Evolutionary conservation across 2,329 filamentous ascomycete species (phyloP), one percentile per base, ranked within the genome.

Genomic region (Cladobotryum mycophilum): DNA sequence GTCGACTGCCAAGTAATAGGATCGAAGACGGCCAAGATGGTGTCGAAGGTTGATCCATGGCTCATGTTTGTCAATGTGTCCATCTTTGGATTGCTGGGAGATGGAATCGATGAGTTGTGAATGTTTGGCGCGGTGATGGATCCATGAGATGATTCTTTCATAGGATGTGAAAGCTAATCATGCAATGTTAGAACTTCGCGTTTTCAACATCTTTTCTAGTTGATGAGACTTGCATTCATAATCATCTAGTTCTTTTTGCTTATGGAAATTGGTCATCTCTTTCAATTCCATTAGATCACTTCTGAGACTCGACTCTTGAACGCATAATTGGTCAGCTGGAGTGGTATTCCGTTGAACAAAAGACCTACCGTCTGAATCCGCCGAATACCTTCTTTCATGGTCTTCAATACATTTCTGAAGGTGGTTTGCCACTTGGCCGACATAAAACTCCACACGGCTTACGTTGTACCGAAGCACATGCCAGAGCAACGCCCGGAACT

Each of bases 1-100:
- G 5, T 54, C 18, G 0, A 59, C 53, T 0, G 56, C 55, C 5
- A 42, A 45, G 2, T 57, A 45, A 37, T 65, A 67, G 6, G 58
- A 57, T 1, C 48, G 45, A 0, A 67, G 56, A 0, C 65, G 61
- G 1, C 56, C 58, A 8, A 65, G 7, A 13, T 41, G 53, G 33
- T 68, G 65, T 3, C 61, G 57, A 1, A 67, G 44, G n/a, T 68
- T 61, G 2, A 55, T 56, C 65, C 65, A 53, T 2, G 5, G 25
- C 25, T 47, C 25, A 1, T 37, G 38, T 12, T 22, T 42, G n/a
- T 47, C 14, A 2, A 46, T 42, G 9, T 47, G 3, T 7, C 47
- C 51, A 12, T 53, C 51, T 30, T 34, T 30, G 13, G 51, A 43
- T 17, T 53, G 47, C 22, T 47, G 47, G 5, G 47, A 49, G 13